Conservation (phyloP, 192 early-diverging fungal species). For the Dissophora ornata region DNA sequence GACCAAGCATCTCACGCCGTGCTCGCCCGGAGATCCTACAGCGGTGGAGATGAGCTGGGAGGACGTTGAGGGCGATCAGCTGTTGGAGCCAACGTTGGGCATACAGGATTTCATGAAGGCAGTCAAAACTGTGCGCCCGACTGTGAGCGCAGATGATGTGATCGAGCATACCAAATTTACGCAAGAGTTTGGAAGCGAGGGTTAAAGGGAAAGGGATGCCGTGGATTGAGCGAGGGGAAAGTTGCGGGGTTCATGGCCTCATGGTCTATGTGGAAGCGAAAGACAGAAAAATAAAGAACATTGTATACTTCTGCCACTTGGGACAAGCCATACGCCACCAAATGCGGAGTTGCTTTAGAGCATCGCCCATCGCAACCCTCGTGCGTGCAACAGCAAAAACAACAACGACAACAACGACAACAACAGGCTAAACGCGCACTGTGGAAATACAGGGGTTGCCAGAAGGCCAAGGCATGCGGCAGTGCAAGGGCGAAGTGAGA, state of each 20-base stretch:
- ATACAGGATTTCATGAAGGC: slow-evolving; percentile 89
- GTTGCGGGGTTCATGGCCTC: no score
- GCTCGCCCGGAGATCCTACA: slow-evolving; percentile 91
- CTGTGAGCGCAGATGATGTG: slow-evolving; percentile 88
- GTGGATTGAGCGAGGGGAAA: no score
- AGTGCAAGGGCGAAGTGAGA: slow-evolving; percentile 2
- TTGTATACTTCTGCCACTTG: no score
- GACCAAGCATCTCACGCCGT: slow-evolving; percentile 85
- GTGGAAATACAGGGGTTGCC: no score
- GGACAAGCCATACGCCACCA: no score
- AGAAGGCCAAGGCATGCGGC: neutral
- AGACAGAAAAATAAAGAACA: no score
- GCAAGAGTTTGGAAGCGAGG: slow-evolving; percentile 76
- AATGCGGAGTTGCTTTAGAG: no score
- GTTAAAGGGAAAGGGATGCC: slow-evolving; percentile 13
- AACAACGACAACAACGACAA: no score
- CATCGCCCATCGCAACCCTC: no score
- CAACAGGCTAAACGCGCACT: no score
- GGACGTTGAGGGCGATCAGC: slow-evolving; percentile 82
- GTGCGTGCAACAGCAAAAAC: no score
- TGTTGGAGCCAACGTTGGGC: slow-evolving; percentile 93
- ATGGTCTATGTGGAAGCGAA: no score
- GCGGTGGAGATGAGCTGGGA: slow-evolving; percentile 93
- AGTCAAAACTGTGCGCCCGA: slow-evolving; percentile 77
- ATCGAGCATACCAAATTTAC: slow-evolving; percentile 91